Percentiles rank a stretch among this genome's conserved stretches.
phyloP scores from a whole-genome alignment of 768 basidiomycete species.

The Mycena leptocephala region DNA sequence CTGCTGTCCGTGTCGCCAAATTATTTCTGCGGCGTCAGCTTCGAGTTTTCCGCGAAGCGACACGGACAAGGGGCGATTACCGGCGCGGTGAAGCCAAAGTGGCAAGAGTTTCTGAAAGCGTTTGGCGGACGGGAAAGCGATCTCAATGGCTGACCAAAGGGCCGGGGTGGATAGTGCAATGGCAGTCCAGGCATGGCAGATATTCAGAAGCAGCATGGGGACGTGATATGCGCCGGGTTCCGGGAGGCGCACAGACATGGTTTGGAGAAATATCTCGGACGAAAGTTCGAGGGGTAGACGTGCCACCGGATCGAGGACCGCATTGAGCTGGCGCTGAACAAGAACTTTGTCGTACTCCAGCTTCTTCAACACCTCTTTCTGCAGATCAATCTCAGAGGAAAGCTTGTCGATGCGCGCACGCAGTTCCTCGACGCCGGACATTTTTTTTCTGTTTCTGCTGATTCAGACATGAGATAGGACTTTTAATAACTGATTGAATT shows the following conservation, averaged over 20 bases:
- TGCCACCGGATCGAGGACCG: no score
- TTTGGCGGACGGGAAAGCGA: neutral
- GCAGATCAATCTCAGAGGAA: neutral
- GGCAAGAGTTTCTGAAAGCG: neutral
- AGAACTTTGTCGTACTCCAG: neutral
- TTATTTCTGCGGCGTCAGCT: no score
- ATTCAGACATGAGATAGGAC: no score
- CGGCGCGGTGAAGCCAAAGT: neutral
- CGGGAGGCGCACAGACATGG: neutral
- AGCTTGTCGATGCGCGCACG: neutral
- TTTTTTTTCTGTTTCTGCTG: no score
- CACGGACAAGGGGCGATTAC: neutral
- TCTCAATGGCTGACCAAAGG: neutral
- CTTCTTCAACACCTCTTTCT: neutral
- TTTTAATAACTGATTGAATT: no score
- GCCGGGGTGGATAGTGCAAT: neutral
- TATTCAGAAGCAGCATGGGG: no score
- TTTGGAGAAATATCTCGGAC: neutral
- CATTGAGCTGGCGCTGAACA: neutral
- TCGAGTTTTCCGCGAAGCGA: no score
- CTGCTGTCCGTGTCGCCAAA: no score
- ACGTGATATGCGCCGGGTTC: neutral
- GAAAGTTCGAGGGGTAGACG: neutral
- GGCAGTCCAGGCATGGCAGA: neutral
- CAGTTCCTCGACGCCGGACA: neutral